Evolutionary conservation across 176 grass and related monocot genomes (phyloP), one percentile per base, ranked within the genome.

Genomic region (Bolboschoenus planiculmis): DNA sequence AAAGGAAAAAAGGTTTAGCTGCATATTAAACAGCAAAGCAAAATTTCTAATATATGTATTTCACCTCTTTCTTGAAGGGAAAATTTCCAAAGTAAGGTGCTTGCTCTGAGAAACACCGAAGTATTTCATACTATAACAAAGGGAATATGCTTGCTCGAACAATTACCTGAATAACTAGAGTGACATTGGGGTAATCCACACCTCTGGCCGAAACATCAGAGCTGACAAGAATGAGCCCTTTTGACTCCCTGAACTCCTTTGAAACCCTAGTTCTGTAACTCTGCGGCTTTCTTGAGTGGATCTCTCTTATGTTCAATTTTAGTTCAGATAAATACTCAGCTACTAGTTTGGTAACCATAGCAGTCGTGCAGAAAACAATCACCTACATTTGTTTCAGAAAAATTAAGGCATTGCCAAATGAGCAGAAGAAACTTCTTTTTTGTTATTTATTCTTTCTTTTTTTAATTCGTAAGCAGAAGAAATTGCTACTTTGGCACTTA

Each of bases 141-240:
- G 9, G 18, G 78, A 60, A 86, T 78, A 81, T 85, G 82, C 11
- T 70, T 16, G 56, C 27, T n/a, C 5, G 33, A 30, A 48, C 21
- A 81, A 24, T 80, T 92, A 97, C 95, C 95, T 98, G 95, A 76
- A 98, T 63, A 84, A 98, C 95, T 72, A 98, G 90, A 62, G 95
- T 98, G 60, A 98, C 95, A 88, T 98, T 90, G 8, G 95, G 95
- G 85, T 98, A 98, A 95, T 98, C 95, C 80, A 98, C 90, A 51
- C 95, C 95, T 59, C 95, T 73, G 31, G 95, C 95, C 55, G 92
- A 98, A 50, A 98, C 95, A 68, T 98, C 95, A 76, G 95, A 98
- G 73, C 95, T 98, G 54, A 98, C 95, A 75, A 98, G 95, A 85
- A 98, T 95, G 36, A 98, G 85, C 56, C 95, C 90, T 70, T 98